Conservation (phyloP, 257 asterid species). For the Solanum commersonii region DNA sequence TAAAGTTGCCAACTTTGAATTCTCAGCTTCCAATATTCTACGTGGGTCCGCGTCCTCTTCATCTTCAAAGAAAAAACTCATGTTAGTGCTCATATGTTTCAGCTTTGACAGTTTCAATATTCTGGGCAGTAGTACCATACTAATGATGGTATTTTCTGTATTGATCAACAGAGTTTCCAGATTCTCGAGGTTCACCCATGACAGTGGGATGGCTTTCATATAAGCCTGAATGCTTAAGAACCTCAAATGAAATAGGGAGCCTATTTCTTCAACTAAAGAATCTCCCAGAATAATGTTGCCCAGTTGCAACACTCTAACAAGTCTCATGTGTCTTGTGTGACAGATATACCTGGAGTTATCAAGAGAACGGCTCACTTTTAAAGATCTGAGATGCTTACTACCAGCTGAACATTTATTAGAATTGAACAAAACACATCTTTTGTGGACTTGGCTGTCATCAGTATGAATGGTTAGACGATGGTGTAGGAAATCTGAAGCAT, state of each 20-base stretch:
- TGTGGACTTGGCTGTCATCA: not conserved
- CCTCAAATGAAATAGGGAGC: not conserved
- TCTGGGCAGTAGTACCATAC: not conserved
- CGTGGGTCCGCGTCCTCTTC: too few relatives aligned
- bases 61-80: not conserved
- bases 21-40: not conserved
- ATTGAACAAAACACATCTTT: not conserved
- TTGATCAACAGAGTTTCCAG: not conserved
- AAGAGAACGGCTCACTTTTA: not conserved
- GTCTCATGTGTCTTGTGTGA: not conserved
- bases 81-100: not conserved
- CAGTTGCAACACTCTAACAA: conserved; percentile 12
- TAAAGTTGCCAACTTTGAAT: not conserved
- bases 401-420: not conserved
- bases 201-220: not conserved
- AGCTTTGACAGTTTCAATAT: not conserved
- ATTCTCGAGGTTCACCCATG: not conserved
- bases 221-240: not conserved
- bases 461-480: not conserved
- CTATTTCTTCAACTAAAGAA: not conserved
- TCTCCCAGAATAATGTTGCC: not conserved
- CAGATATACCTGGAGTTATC: not conserved
- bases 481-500: not conserved
- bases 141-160: rapidly evolving
- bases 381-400: not conserved